These are phyloP conservation scores for Boletus rubescentipes DNA, from an alignment of 768 basidiomycete genomes.

Conservation along the genomic window DNA sequence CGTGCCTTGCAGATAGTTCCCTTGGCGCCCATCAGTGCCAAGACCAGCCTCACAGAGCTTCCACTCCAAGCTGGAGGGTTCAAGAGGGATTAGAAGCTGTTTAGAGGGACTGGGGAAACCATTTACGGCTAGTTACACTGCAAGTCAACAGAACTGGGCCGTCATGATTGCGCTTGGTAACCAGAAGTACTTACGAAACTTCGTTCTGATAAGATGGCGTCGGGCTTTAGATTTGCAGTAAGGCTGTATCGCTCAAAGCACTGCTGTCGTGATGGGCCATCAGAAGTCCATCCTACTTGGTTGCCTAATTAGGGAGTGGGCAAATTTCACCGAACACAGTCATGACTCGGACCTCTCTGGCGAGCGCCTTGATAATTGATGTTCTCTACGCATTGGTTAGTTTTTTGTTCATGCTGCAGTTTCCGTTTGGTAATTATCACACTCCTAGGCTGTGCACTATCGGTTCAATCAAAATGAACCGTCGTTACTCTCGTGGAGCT, in stretches of 20 bases:
- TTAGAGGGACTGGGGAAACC: neutral
- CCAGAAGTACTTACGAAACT: neutral
- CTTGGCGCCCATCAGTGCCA: neutral
- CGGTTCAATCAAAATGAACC: constrained; percentile 22
- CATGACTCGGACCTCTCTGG: neutral
- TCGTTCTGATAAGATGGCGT: neutral
- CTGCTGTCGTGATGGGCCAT: too few relatives aligned
- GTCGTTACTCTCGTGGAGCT: constrained; percentile 10
- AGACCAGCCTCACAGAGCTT: neutral
- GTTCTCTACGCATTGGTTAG: constrained; percentile 22
- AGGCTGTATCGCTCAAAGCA: too few relatives aligned
- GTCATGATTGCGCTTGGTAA: too few relatives aligned
- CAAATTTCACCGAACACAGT: neutral
- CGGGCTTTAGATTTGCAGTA: neutral
- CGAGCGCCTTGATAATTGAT: constrained; percentile 8
- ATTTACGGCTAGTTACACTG: neutral
- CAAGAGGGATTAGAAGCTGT: neutral
- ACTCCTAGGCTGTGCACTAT: constrained; percentile 12
- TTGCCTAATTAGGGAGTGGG: constrained; percentile 5
- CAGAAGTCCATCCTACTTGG: neutral
- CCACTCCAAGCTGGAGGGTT: too few relatives aligned
- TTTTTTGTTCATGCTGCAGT: neutral
- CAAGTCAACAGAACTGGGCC: too few relatives aligned
- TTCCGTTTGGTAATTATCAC: neutral
- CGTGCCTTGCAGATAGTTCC: neutral